Conservation (phyloP, 2,329 filamentous ascomycete species). For the Diaporthe helianthi region DNA sequence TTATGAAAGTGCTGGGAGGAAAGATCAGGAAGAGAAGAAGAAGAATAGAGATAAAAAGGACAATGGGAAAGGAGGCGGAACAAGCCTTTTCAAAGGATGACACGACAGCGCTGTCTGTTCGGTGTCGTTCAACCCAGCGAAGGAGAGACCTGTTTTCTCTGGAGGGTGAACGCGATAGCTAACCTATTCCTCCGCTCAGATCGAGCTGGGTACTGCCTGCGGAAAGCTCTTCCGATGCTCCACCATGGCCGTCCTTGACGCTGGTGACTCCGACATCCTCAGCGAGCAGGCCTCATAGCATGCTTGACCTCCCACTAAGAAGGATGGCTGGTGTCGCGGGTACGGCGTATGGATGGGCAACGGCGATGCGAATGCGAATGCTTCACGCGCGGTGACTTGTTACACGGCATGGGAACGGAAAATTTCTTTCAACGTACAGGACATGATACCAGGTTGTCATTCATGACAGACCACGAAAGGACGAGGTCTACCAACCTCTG, state of each 20-base stretch:
- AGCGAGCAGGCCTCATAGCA: slow-evolving; percentile 74
- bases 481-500: slow-evolving; percentile 9
- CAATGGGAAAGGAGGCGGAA: neutral
- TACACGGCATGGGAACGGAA: slow-evolving; percentile 30
- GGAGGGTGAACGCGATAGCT: slow-evolving; percentile 77
- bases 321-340: slow-evolving; percentile 24
- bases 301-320: slow-evolving; percentile 40
- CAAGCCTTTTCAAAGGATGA: slow-evolving; percentile 30
- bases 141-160: slow-evolving; percentile 81
- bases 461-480: slow-evolving; percentile 24
- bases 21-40: neutral
- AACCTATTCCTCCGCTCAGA: slow-evolving; percentile 67
- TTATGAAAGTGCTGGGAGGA: no score
- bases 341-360: slow-evolving; percentile 33
- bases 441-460: slow-evolving; percentile 35
- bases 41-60: neutral
- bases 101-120: slow-evolving; percentile 33
- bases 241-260: slow-evolving; percentile 96
- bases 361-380: slow-evolving; percentile 22
- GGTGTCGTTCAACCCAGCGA: slow-evolving; percentile 71
- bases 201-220: slow-evolving; percentile 97
- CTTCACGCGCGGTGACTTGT: slow-evolving; percentile 12
- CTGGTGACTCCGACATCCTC: slow-evolving; percentile 98
- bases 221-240: slow-evolving; percentile 99
- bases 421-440: slow-evolving; percentile 19